A percentile compares a stretch with the other conserved stretches of the same genome.
Evolutionary conservation across 331 rosid genomes (phyloP).

Genomic region (Acacia concinna): DNA sequence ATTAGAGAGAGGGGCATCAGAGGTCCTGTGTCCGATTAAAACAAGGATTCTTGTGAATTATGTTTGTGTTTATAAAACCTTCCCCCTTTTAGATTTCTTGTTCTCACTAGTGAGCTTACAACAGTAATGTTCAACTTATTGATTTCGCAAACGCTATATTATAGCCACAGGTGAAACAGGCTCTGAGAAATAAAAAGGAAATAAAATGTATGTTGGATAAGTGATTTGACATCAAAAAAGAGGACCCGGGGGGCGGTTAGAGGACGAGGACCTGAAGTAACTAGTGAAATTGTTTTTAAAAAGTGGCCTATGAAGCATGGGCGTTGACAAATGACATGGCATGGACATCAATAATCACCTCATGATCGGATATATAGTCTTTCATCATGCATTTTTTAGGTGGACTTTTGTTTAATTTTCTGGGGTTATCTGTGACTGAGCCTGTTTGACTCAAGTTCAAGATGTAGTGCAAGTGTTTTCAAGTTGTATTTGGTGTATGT

Average conservation of each 20-base stretch:
- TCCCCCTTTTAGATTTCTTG: background rate
- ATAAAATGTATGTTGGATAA: background rate
- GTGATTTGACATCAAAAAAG: background rate
- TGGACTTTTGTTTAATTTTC: background rate
- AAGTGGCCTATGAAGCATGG: background rate
- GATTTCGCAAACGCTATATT: background rate
- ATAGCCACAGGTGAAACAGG: background rate
- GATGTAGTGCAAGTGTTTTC: background rate
- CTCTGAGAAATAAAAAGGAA: background rate
- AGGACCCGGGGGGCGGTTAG: background rate
- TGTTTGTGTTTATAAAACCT: background rate
- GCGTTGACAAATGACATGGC: background rate
- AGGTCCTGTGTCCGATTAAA: background rate
- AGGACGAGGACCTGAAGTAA: background rate
- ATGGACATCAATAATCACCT: background rate
- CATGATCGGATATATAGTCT: background rate
- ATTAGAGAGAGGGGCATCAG: no score
- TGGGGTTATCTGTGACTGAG: background rate
- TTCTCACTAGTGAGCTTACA: slow-evolving; percentile 3
- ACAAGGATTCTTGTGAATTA: background rate
- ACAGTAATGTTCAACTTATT: background rate
- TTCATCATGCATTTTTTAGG: background rate
- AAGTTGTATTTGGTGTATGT: background rate
- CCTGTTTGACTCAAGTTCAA: background rate
- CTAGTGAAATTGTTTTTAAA: background rate